Base-by-base conservation (phyloP, 2,329 filamentous ascomycete genomes). In the Claviceps pazoutovae region DNA sequence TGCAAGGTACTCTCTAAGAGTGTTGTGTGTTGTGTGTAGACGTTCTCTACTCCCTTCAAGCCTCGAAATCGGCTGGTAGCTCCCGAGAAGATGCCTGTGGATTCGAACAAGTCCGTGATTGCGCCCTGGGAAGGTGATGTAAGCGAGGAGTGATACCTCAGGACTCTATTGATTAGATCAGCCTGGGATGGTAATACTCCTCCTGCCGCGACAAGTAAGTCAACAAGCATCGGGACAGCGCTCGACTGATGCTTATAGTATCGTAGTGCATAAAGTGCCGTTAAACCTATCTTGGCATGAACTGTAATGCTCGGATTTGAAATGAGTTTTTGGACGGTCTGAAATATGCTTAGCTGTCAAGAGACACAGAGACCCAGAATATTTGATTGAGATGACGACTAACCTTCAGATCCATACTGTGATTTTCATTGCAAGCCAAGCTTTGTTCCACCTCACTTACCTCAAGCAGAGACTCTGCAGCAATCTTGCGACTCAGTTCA, bases 371-470 rank as follows among this genome's bases (percentile, higher is more conserved):
- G 14, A 47, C 11, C 7, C 7, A 42, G 19, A 42, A 19, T 8
- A 17, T 14, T 36, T 9, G 13, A 9, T 16, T 46, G 17, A 36
- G 41, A 21, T 19, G 7, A 13, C 47, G 9, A 37, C 71, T 56
- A 72, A 88, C 86, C 74, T 90, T 95, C n/a, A 98, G 71, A 67
- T 98, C 94, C 53, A 81, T 79, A 21, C 82, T 81, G 66, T 98
- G 93, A 59, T 94, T 96, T 63, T 98, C 94, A 64, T 93, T 96
- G 68, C 94, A 98, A 47, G 91, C 93, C 51, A 98, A 72, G 63
- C 90, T 96, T 67, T 98, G 93, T 69, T 98, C 93, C 46, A 97
- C 75, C 71, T 98, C 93, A 67, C 89, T 95, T 53, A 97, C 89
- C 66, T 98, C 93, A n/a, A 98, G 75, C 41, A 98, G 69, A 59